Conservation (phyloP, 2,329 filamentous ascomycete species). For the Stagonosporopsis cucurbitacearum region DNA sequence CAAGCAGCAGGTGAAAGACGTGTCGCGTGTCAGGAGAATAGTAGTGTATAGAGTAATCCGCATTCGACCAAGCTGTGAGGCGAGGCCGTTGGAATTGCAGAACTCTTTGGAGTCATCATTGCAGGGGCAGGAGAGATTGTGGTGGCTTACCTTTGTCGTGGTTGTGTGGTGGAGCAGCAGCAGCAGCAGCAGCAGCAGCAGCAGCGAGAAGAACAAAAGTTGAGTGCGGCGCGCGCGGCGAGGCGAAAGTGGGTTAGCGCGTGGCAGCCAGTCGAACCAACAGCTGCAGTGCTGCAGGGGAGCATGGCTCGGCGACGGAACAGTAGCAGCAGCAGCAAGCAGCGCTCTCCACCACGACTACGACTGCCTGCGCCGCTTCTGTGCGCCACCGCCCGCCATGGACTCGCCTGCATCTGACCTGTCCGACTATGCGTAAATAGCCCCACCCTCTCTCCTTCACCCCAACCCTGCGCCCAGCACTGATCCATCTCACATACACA, state of each 20-base stretch:
- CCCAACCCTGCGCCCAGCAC: neutral
- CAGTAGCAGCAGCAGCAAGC: too few relatives aligned
- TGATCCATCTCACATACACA: neutral
- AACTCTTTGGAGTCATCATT: slow-evolving; percentile 57
- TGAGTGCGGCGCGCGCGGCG: slow-evolving; percentile 13
- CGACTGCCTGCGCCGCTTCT: neutral
- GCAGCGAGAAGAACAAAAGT: slow-evolving; percentile 2
- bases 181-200: too few relatives aligned
- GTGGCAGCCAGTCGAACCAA: slow-evolving; percentile 6
- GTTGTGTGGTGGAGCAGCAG: slow-evolving; percentile 1
- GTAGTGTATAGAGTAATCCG: slow-evolving; percentile 56
- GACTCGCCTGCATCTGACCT: slow-evolving; percentile 68
- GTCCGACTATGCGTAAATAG: slow-evolving; percentile 62
- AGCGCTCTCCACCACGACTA: slow-evolving; percentile 4
- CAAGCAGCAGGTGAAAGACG: neutral
- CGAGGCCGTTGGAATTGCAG: slow-evolving; percentile 58
- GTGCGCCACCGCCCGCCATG: slow-evolving; percentile 38
- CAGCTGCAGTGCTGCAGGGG: slow-evolving; percentile 5
- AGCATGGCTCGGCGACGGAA: neutral
- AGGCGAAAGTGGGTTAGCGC: neutral
- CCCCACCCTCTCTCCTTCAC: too few relatives aligned
- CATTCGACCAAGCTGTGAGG: slow-evolving; percentile 47
- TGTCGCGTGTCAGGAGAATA: slow-evolving; percentile 53
- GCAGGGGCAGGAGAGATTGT: neutral
- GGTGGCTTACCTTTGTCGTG: slow-evolving; percentile 22